Base-by-base conservation (phyloP, 2,329 filamentous ascomycete species). In the Cercospora brassicicola region DNA sequence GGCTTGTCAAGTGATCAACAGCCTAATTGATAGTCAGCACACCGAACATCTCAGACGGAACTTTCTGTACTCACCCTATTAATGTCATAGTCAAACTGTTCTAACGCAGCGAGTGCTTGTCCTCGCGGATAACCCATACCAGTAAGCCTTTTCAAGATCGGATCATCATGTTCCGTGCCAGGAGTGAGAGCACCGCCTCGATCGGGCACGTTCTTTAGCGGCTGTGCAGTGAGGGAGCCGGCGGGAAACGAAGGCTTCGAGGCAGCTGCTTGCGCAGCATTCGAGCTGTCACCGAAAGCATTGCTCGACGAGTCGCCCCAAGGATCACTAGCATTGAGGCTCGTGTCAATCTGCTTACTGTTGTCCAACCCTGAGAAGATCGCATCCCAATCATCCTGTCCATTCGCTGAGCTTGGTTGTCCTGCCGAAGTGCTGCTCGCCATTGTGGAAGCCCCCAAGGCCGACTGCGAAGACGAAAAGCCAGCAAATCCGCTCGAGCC, bases 41-140 rank as follows among this genome's bases (percentile, higher is more conserved):
- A 30, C 11, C 9, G 31, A 18, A 39, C 13, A 51, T 45, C 18
- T n/a, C 33, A 6, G 3, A 18, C 1, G 9, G 11, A 26, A 45
- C 28, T 11, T 36, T 56, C 18, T 42, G 31, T 48, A 83, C 89
- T 82, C 82, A 97, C 94, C 88, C 92, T 93, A 81, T 97, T 93
- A 78, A 97, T 86, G 79, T 97, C 95, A 81, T 98, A 97, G 82
- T 98, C 93, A 78, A 91, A 97, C 79, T 94, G 94, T 84, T 98
- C 94, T 77, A 98, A 82, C 26, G 95, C 94, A 60, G 85, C 84
- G 39, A 97, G 82, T 15, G 93, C 91, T 61, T 92, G 89, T 7
- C 84, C 82, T 31, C 94, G 86, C 4, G 88, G 81, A 78, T 96
- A 98, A 0, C 94, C 94, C 93, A 98, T 97, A 9, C 88, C 86